Base-by-base conservation (phyloP, 164 flowering plant species). In the Brasenia schreberi region DNA sequence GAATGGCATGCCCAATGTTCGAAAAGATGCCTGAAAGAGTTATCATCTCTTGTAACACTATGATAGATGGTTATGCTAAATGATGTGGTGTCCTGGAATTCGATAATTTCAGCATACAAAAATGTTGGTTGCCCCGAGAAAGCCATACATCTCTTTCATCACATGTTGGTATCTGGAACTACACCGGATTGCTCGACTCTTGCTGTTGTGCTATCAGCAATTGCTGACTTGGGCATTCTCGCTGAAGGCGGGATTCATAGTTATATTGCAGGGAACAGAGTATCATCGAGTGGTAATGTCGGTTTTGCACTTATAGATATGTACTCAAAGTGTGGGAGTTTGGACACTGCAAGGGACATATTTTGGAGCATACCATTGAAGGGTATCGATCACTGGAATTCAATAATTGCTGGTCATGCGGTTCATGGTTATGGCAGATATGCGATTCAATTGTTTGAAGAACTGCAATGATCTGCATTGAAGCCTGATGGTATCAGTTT, bases 291-390 rank as follows among this genome's bases (percentile, higher is more conserved):
- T 19, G 67, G 67, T 7, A 45, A 19, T 64, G 19, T 69, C 64
- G 72, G 67, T n/a, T 64, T 65, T 14, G 19, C 72, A 7, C 59
- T 69, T 53, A 69, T 64, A 64, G 72, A 69, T 42, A 69, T 69
- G 72, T 69, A 69, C 64, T 69, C 64, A 16, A 69, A 69, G 72
- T 69, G 72, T 14, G 72, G 72, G 18, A 18, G 44, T 65, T 59
- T 69, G 53, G 72, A 69, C 58, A 64, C 64, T 59, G 72, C 72
- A 19, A 27, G 23, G 16, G 64, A 43, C 18, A 43, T 65, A 42
- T 69, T 65, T 42, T 18, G 58, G 9, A 9, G 59, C 43, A 42
- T 69, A 19, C 23, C 64, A 4, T 43, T 42, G 19, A 69, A 65
- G 45, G 59, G 43, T 18, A 59, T 59, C 12, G 64, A 65, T 23